phyloP scores from a whole-genome alignment of 1,139 yeast species.

The Kluyveromyces marxianus region DNA sequence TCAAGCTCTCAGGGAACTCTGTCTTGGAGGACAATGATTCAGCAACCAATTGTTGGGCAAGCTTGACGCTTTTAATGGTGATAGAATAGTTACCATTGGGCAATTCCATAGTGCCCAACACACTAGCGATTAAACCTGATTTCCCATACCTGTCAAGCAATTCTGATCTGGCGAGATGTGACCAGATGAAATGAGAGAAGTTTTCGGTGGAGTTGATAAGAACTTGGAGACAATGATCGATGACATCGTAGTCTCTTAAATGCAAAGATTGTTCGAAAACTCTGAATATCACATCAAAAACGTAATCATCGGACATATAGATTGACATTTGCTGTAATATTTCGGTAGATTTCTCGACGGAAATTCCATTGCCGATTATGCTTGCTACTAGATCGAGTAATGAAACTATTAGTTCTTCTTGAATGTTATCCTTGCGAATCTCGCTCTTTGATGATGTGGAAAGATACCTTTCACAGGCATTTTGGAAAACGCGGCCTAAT shows the following conservation, averaged over 20 bases:
- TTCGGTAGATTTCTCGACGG: constrained; percentile 36
- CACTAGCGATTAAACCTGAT: constrained; percentile 56
- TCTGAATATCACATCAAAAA: constrained; percentile 59
- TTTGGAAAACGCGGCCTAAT: constrained; percentile 69
- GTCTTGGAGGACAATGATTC: constrained; percentile 43
- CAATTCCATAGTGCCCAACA: constrained; percentile 69
- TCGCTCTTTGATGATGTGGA: constrained; percentile 21
- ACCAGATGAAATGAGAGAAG: constrained; percentile 69
- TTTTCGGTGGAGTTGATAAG: constrained; percentile 42
- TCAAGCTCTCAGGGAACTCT: constrained; percentile 39
- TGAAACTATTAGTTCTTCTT: constrained; percentile 35
- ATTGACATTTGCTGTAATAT: constrained; percentile 45
- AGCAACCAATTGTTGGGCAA: constrained; percentile 47
- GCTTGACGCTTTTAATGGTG: constrained; percentile 49
- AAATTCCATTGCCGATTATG: constrained; percentile 38
- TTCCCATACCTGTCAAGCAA: constrained; percentile 59
- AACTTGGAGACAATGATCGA: constrained; percentile 45
- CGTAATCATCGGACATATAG: constrained; percentile 58
- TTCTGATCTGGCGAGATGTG: constrained; percentile 61
- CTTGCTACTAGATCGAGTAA: constrained; percentile 46
- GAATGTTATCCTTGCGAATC: neutral
- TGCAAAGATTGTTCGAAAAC: constrained; percentile 64
- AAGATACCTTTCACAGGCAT: constrained; percentile 40
- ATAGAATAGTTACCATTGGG: constrained; percentile 60
- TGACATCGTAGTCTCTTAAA: constrained; percentile 41